A percentile compares a stretch with the other conserved stretches of the same genome.
Evolutionary conservation across 2,329 filamentous ascomycete genomes (phyloP).

Genomic region (Venturia oleaginea): DNA sequence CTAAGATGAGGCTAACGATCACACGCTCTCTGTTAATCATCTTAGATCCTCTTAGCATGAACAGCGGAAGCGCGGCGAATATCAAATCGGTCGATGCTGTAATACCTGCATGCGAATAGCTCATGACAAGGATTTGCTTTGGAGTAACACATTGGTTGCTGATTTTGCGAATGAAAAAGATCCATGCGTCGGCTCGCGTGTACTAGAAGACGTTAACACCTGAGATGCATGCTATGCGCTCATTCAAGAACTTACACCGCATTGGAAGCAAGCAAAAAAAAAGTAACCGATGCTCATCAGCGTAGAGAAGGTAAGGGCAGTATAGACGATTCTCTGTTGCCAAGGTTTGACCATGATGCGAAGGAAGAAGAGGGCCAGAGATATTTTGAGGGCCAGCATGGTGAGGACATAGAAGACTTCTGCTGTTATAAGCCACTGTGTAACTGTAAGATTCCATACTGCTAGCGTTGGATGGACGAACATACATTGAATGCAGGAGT

Average conservation of each 20-base stretch:
- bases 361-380: constrained; percentile 36
- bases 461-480: not conserved
- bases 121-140: constrained; percentile 8
- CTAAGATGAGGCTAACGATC: constrained; percentile 32
- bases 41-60: constrained; percentile 31
- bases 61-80: constrained; percentile 31
- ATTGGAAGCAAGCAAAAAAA: constrained; percentile 24
- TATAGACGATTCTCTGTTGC: constrained; percentile 26
- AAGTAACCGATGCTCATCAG: constrained; percentile 25
- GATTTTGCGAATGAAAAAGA: constrained; percentile 1
- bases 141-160: constrained; percentile 10
- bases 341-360: constrained; percentile 33
- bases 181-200: not conserved
- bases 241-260: constrained; percentile 19
- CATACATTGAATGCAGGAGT: constrained; percentile 23
- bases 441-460: not conserved
- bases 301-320: constrained; percentile 21
- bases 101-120: constrained; percentile 20
- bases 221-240: not conserved
- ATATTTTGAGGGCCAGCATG: constrained; percentile 35
- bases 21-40: constrained; percentile 33
- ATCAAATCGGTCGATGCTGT: constrained; percentile 29
- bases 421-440: constrained; percentile 26
- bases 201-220: not conserved
- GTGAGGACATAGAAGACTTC: constrained; percentile 33